Evolutionary conservation across 2,329 filamentous ascomycete species (phyloP).

Genomic region (Penicillium decumbens): DNA sequence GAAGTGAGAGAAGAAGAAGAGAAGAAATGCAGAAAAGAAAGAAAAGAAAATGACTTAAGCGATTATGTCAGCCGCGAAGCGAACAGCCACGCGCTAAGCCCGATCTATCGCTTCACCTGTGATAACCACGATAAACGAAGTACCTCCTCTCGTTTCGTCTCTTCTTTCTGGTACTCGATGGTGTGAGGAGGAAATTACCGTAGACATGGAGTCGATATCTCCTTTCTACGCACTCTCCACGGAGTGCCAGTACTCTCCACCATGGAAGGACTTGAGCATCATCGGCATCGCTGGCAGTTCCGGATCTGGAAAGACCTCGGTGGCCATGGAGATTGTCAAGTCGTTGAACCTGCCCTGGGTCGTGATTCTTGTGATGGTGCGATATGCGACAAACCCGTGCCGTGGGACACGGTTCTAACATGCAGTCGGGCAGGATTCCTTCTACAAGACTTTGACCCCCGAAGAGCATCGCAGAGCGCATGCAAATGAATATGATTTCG

Average conservation of each 20-base stretch:
- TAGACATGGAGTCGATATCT: slow-evolving; percentile 36
- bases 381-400: slow-evolving; percentile 15
- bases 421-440: slow-evolving; percentile 67
- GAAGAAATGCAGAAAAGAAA: slow-evolving; percentile 20
- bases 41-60: slow-evolving; percentile 19
- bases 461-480: slow-evolving; percentile 79
- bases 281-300: slow-evolving; percentile 95
- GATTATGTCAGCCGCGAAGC: slow-evolving; percentile 30
- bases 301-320: slow-evolving; percentile 89
- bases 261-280: slow-evolving; percentile 94
- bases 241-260: slow-evolving; percentile 75
- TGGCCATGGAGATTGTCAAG: slow-evolving; percentile 85
- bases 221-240: slow-evolving; percentile 35
- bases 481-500: slow-evolving; percentile 90
- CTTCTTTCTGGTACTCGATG: background rate
- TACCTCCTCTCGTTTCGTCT: background rate
- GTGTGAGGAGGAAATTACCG: background rate
- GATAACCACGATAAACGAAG: slow-evolving; percentile 6
- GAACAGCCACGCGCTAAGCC: slow-evolving; percentile 31
- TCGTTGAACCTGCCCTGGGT: slow-evolving; percentile 94
- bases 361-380: slow-evolving; percentile 92
- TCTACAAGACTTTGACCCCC: slow-evolving; percentile 82
- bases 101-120: slow-evolving; percentile 17
- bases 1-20: slow-evolving; percentile 16
- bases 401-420: slow-evolving; percentile 15